Base-by-base conservation (phyloP, 2,329 filamentous ascomycete species). In the Monosporascus sp. region DNA sequence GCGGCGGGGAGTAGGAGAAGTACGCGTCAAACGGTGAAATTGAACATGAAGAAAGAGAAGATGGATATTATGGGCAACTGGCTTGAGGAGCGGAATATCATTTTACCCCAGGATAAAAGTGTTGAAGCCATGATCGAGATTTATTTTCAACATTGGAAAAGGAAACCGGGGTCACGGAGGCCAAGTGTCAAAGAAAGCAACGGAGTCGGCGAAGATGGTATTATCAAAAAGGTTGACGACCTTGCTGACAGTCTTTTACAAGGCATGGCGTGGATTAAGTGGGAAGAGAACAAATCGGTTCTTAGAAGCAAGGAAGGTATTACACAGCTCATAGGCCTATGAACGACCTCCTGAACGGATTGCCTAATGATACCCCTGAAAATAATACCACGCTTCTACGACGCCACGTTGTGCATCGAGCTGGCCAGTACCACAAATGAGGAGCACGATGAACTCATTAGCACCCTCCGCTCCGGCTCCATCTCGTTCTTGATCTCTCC, bases 191-290 rank as follows among this genome's bases (percentile, higher is more conserved):
- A 14, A 14, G n/a, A 15, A 15, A 15, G 24, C 14, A 27, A 20
- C 11, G 14, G 17, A 24, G 42, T 20, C 11, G 24, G 20, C 20
- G 6, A 52, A 64, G 41, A 67, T 17, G 57, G 61, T 14, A 62
- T 55, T 47, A 74, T 72, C 62, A 63, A 58, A n/a, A 94, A 94
- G 69, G 68, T 93, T 50, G 90, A 95, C 68, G 90, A 95, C 72
- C 70, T 95, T 48, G 87, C 89, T 0, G 90, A 95, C 72, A 88
- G 85, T 65, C 71, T 94, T 25, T 67, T 94, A 51, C 90, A 95
- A 68, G 90, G 84, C 2, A 76, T 90, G 54, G 85, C 88, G 3
- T 93, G 88, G 48, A 69, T 90, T 38, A 77, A 84, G 55, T 95
- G 90, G 90, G 82, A 90, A 64, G 72, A 76, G 60, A 88, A 88